A percentile compares a stretch with the other conserved stretches of the same genome.
phyloP scores from a whole-genome alignment of 106 monocot genomes.

The Chionographis japonica region DNA sequence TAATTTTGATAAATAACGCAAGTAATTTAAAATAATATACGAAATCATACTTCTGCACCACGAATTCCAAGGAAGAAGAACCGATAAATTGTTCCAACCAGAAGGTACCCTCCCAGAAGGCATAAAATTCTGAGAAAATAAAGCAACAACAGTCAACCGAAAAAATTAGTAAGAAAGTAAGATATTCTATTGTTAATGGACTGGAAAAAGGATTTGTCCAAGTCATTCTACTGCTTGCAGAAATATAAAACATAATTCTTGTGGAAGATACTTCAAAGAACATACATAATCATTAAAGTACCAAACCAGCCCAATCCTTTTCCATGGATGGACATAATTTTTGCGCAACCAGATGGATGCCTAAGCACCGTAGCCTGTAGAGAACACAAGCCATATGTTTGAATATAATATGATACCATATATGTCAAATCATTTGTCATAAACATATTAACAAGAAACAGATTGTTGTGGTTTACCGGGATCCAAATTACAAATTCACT shows the following conservation, averaged over 20 bases:
- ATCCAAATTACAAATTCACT: too few relatives aligned
- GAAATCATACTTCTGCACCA: slow-evolving; percentile 57
- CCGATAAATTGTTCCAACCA: slow-evolving; percentile 67
- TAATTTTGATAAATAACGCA: neutral
- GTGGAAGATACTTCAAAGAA: neutral
- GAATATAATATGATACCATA: neutral
- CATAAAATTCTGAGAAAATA: slow-evolving; percentile 56
- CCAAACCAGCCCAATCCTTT: slow-evolving; percentile 78
- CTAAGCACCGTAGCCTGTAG: slow-evolving; percentile 56
- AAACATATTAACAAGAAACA: too few relatives aligned
- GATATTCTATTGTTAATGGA: neutral
- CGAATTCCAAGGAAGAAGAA: slow-evolving; percentile 81
- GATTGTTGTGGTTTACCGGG: too few relatives aligned
- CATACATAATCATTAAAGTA: slow-evolving; percentile 74
- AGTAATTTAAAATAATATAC: neutral
- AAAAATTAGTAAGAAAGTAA: slow-evolving; percentile 1
- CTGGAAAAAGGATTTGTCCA: too few relatives aligned
- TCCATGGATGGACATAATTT: slow-evolving; percentile 44
- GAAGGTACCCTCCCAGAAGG: slow-evolving; percentile 63
- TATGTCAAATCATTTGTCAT: neutral
- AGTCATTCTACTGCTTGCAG: too few relatives aligned
- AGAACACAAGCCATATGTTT: slow-evolving; percentile 1
- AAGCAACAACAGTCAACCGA: neutral
- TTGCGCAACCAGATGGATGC: slow-evolving; percentile 94
- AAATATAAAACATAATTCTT: too few relatives aligned